A percentile compares a stretch with the other conserved stretches of the same genome.
Conservation (phyloP, 75 land plant genomes). For the Gnetum montanum region DNA sequence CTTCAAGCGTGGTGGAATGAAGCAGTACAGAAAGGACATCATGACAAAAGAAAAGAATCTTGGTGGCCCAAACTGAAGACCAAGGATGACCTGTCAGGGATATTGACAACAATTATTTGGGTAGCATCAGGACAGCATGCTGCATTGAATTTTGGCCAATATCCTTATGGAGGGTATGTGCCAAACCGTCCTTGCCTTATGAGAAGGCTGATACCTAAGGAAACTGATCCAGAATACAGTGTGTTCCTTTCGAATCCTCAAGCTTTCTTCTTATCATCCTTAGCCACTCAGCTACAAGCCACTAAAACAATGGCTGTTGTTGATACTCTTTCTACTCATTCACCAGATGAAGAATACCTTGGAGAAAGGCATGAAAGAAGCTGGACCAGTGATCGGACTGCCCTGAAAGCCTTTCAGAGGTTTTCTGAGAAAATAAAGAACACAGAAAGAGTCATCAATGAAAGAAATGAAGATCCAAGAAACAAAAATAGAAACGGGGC, state of each 20-base stretch:
- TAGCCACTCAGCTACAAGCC: conserved; percentile 63
- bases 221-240: conserved; percentile 40
- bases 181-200: conserved; percentile 83
- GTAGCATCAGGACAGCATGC: conserved; percentile 83
- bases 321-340: conserved; percentile 78
- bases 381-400: conserved; percentile 38
- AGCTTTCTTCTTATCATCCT: conserved; percentile 47
- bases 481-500: conserved; percentile 62
- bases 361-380: conserved; percentile 38
- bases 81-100: conserved; percentile 29
- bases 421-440: conserved; percentile 37
- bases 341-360: conserved; percentile 90
- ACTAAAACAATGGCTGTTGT: conserved; percentile 81
- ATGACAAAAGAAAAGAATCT: conserved; percentile 37
- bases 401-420: conserved; percentile 26
- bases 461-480: conserved; percentile 41
- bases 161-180: conserved; percentile 89
- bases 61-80: conserved; percentile 72
- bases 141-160: conserved; percentile 92
- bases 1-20: conserved; percentile 89
- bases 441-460: conserved; percentile 41
- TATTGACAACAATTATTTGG: conserved; percentile 82
- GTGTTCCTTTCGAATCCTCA: conserved; percentile 59
- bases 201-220: conserved; percentile 62
- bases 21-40: conserved; percentile 60